Evolutionary conservation across 805 yeast species (phyloP).

Genomic region (Ogataea sp.): DNA sequence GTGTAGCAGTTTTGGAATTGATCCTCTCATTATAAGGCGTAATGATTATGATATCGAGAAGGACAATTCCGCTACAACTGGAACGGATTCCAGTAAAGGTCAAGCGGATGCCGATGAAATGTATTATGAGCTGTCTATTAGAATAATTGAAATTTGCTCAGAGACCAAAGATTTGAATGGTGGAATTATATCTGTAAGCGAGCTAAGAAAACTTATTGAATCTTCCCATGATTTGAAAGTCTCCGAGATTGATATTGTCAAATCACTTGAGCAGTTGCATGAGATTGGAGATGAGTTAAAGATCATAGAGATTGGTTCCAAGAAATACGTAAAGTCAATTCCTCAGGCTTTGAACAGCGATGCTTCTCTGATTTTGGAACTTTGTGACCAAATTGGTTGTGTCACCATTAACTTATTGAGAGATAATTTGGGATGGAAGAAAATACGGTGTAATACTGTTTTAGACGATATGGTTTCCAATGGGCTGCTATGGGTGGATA

Average conservation of each 20-base stretch:
- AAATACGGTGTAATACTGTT: slow-evolving; percentile 49
- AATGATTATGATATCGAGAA: too few species aligned
- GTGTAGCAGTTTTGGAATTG: slow-evolving; percentile 77
- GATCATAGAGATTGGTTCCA: slow-evolving; percentile 47
- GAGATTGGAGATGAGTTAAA: slow-evolving; percentile 67
- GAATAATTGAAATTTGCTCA: slow-evolving; percentile 69
- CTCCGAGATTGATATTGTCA: slow-evolving; percentile 44
- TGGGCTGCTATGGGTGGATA: slow-evolving; percentile 85
- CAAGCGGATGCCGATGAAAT: slow-evolving; percentile 40
- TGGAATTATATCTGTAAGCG: slow-evolving; percentile 63
- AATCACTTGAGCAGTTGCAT: slow-evolving; percentile 44
- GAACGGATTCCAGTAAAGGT: too few species aligned
- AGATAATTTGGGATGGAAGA: slow-evolving; percentile 75
- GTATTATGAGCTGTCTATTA: slow-evolving; percentile 60
- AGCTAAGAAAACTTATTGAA: slow-evolving; percentile 31
- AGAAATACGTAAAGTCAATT: slow-evolving; percentile 52
- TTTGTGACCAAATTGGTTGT: slow-evolving; percentile 72
- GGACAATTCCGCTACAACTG: too few species aligned
- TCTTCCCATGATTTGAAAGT: slow-evolving; percentile 10
- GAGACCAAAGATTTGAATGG: slow-evolving; percentile 69
- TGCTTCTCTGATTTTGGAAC: slow-evolving; percentile 61
- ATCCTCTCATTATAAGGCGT: slow-evolving; percentile 56
- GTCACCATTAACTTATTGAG: slow-evolving; percentile 54
- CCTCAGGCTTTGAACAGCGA: slow-evolving; percentile 60
- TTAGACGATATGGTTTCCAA: slow-evolving; percentile 72